Evolutionary conservation across 2,329 filamentous ascomycete species (phyloP), one percentile per base, ranked within the genome.

Genomic region (Cladobotryum mycophilum): DNA sequence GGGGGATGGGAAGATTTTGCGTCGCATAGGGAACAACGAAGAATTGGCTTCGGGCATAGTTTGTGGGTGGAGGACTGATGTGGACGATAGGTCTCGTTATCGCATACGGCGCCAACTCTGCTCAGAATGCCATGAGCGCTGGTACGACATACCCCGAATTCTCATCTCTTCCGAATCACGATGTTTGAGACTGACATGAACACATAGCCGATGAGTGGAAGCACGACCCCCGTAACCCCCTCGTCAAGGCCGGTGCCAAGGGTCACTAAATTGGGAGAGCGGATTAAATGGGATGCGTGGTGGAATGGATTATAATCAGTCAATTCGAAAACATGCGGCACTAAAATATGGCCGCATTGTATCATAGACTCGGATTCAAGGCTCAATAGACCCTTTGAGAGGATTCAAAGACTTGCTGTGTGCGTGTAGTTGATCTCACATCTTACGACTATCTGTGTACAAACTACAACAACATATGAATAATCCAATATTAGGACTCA

Each of bases 141-240:
- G 81, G 92, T 97, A 83, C 58, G 72, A 47, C 54, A 41, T 38
- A 30, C 53, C 54, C 46, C 36, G 36, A 38, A 38, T 46, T 41
- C 37, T 41, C 33, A 20, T 36, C 47, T 22, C 18, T 49, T 22
- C n/a, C 2, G 5, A 18, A 20, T 7, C 14, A 11, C n/a, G 45
- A 3, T 43, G 11, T 20, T 20, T 20, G 17, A 33, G 13, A 55
- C 63, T 67, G 53, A 67, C 59, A 43, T 53, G 53, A 30, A 53
- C 42, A 22, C 45, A 57, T 63, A 97, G 92, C 84, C 77, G 88
- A 88, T 64, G 89, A 97, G 78, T 96, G 82, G 83, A 95, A 91
- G 85, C 95, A 96, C 79, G 92, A 97, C 75, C 89, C 91, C 60
- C 85, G 91, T 73, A 96, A 96, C 82, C 84, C 84, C 60, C 76